Evolutionary conservation across 108 stramenopile species (phyloP), one percentile per base, ranked within the genome.

Genomic region (Nitzschia sp.): DNA sequence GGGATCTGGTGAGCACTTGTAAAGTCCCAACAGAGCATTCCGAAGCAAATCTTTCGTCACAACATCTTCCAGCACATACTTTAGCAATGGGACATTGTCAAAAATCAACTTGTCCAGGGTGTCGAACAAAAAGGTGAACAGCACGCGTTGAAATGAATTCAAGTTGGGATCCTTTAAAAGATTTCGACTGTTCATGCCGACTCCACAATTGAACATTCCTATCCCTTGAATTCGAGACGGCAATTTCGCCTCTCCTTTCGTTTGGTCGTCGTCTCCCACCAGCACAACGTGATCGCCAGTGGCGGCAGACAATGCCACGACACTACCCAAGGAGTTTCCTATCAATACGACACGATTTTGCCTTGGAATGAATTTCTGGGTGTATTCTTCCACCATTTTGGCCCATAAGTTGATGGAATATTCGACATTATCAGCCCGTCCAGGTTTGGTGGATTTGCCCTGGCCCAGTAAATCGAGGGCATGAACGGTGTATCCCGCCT

Each of bases 321-420:
- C 28, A 23, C 81, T 82, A 8, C 86, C 86, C 29, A 87, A 35
- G 9, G 81, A 82, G 66, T 87, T 87, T 13, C 86, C 86, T 53
- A 83, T 59, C 29, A 87, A 52, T 15, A 87, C 81, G 33, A 87
- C 74, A 8, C 72, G 71, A 31, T 67, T 78, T 56, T 52, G 46
- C 17, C 41, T 3, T 11, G 61, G 27, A 13, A 73, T 58, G 45
- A 73, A 52, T 9, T 70, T 27, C 5, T 65, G 36, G 1, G 82
- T 79, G 53, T 87, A 87, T 22, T 79, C 79, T 45, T 84, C 86
- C 11, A 85, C 79, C 77, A 80, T 65, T 31, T 85, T 38, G 3
- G 81, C 86, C 86, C 86, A 87, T 30, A 87, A 56, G 69, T 80
- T 71, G 53, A 85, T 87, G 16, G 83, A 85, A 69, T 87, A 87